phyloP scores from a whole-genome alignment of 768 basidiomycete genomes.

The Vararia minispora region DNA sequence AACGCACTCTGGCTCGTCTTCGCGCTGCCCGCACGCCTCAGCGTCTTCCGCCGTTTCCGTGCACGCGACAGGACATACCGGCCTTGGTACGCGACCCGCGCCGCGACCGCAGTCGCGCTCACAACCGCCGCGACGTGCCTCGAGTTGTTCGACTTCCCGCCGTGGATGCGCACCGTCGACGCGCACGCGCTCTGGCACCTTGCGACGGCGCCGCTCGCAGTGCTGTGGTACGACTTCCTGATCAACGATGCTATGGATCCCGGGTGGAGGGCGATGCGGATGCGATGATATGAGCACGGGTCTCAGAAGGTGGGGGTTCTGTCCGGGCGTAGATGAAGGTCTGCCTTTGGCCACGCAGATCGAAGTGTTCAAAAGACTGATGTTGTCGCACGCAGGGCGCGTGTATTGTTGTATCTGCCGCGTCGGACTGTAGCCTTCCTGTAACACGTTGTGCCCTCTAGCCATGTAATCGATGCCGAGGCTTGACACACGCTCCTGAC shows the following conservation, averaged over 20 bases:
- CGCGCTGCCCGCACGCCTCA: conserved; percentile 39
- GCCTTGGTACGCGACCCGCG: conserved; percentile 41
- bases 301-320: too few relatives aligned
- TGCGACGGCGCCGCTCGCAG: conserved; percentile 65
- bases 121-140: conserved; percentile 68
- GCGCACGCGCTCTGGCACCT: conserved; percentile 94
- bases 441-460: too few relatives aligned
- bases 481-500: too few relatives aligned
- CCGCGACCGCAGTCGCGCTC: conserved; percentile 49
- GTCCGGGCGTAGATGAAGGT: too few relatives aligned
- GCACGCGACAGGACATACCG: conserved; percentile 43
- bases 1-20: conserved; percentile 77
- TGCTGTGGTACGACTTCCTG: conserved; percentile 82
- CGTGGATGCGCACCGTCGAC: conserved; percentile 64
- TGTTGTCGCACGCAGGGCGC: too few relatives aligned
- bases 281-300: too few relatives aligned
- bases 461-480: too few relatives aligned
- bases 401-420: too few relatives aligned
- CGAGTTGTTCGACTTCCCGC: conserved; percentile 89
- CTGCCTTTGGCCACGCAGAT: too few relatives aligned
- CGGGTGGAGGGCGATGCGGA: conserved; percentile 45
- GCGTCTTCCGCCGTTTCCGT: conserved; percentile 44
- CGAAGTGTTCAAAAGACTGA: too few relatives aligned
- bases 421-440: too few relatives aligned
- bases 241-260: conserved; percentile 59